Base-by-base conservation (phyloP, 2,329 filamentous ascomycete species). In the Cordyceps sp. region DNA sequence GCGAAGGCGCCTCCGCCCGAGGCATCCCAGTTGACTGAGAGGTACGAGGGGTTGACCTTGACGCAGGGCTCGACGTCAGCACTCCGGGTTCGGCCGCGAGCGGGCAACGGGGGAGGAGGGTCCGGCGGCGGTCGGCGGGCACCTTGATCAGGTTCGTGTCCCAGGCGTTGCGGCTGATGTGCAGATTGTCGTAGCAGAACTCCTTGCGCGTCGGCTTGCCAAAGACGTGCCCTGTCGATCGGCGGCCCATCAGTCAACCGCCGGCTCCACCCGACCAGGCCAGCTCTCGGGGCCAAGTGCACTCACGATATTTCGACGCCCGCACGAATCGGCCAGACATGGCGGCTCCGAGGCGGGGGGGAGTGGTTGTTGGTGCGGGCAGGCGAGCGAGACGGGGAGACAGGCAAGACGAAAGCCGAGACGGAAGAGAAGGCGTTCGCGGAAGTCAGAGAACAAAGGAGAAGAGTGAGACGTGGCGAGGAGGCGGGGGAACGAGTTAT, bases 111-210 rank as follows among this genome's bases (percentile, higher is more conserved):
- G 15, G 7, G 10, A 5, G 8, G 3, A 17, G 10, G 16, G 15
- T 17, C 10, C 8, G 8, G 13, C 21, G 7, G n/a, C n/a, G n/a
- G n/a, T n/a, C n/a, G n/a, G n/a, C n/a, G n/a, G n/a, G n/a, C n/a
- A 28, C 85, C 78, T 96, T 96, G 62, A 96, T 72, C 51, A 98
- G 65, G 63, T 98, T 98, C 49, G 86, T 94, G 58, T 98, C 90
- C 90, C 90, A 98, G 34, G 90, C 90, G 75, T 98, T 98, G 59
- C 80, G 83, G 51, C 85, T 94, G 58, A 98, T 84, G 54, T 84
- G 83, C 45, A 98, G 66, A 59, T 96, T 96, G 59, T 98, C 90
- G 62, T 96, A 98, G 67, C 86, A 94, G 70, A 83, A 82, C 57
- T 98, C 90, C 72, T 93, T 94, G 60, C 83, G 78, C 43, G 86